Conservation (phyloP, 2,329 filamentous ascomycete genomes). For the Apiospora koreana region DNA sequence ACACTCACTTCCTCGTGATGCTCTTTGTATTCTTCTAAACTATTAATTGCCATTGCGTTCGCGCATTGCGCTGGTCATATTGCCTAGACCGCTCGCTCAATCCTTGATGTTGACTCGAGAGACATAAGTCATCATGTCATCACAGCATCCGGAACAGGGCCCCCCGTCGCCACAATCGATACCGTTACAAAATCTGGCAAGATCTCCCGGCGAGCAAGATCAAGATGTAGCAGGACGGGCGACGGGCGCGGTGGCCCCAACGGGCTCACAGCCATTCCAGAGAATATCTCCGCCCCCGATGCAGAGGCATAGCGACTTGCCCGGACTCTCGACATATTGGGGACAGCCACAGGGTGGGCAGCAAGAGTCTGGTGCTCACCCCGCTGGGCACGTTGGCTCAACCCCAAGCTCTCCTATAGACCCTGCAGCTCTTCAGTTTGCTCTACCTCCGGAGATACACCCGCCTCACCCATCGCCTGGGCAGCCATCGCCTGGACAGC, state of each 20-base stretch:
- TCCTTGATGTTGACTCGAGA: slow-evolving; percentile 20
- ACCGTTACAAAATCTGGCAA: slow-evolving; percentile 64
- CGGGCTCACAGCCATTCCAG: slow-evolving; percentile 16
- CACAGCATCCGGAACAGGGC: slow-evolving; percentile 44
- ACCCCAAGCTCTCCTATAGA: slow-evolving; percentile 54
- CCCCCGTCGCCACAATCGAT: slow-evolving; percentile 62
- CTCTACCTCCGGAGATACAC: slow-evolving; percentile 54
- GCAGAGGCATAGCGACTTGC: slow-evolving; percentile 32
- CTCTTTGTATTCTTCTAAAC: slow-evolving; percentile 19
- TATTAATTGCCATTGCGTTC: slow-evolving; percentile 22
- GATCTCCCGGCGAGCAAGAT: slow-evolving; percentile 15
- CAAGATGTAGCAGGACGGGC: slow-evolving; percentile 16
- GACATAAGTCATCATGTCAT: slow-evolving; percentile 24
- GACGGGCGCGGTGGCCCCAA: slow-evolving; percentile 24
- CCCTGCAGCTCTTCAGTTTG: slow-evolving; percentile 52
- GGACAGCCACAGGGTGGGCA: slow-evolving; percentile 46
- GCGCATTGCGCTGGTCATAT: slow-evolving; percentile 24
- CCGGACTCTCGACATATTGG: slow-evolving; percentile 55
- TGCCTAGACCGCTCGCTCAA: slow-evolving; percentile 6
- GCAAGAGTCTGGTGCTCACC: slow-evolving; percentile 34
- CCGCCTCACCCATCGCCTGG: slow-evolving; percentile 28
- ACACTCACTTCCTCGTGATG: slow-evolving; percentile 21
- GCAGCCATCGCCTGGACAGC: slow-evolving; percentile 21
- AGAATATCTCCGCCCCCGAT: slow-evolving; percentile 27
- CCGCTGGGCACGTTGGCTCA: slow-evolving; percentile 17